These are phyloP conservation scores for maize (Zea mays) DNA, from an alignment of 176 grass and related monocot genomes.

Conservation along the genomic window Zm-B73-REFERENCE-NAM-5.0 NC_050097.1:7136001-7136500, in stretches of 20 bases:
- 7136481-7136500: slow-evolving; percentile 21
- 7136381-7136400: slow-evolving; percentile 89
- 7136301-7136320: slow-evolving; percentile 88
- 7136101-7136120: slow-evolving; percentile 1
- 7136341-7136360: slow-evolving; percentile 99
- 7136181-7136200: slow-evolving; percentile 86
- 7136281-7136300: slow-evolving; percentile 77
- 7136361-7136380: slow-evolving; percentile 92
- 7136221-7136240: slow-evolving; percentile 3
- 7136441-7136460: slow-evolving; percentile 17
- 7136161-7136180: slow-evolving; percentile 98
- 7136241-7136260: neutral
- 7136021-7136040: slow-evolving; percentile 28
- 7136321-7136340: slow-evolving; percentile 89
- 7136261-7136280: slow-evolving; percentile 59
- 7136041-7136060: neutral
- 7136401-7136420: slow-evolving; percentile 20
- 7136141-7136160: slow-evolving; percentile 95
- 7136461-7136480: neutral
- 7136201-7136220: slow-evolving; percentile 60
- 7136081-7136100: neutral
- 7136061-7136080: neutral
- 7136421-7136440: neutral
- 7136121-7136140: slow-evolving; percentile 55
- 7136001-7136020: slow-evolving; percentile 64